Evolutionary conservation across 1,139 yeast genomes (phyloP).

Genomic region (Zhuliangozyma blackwelliae): DNA sequence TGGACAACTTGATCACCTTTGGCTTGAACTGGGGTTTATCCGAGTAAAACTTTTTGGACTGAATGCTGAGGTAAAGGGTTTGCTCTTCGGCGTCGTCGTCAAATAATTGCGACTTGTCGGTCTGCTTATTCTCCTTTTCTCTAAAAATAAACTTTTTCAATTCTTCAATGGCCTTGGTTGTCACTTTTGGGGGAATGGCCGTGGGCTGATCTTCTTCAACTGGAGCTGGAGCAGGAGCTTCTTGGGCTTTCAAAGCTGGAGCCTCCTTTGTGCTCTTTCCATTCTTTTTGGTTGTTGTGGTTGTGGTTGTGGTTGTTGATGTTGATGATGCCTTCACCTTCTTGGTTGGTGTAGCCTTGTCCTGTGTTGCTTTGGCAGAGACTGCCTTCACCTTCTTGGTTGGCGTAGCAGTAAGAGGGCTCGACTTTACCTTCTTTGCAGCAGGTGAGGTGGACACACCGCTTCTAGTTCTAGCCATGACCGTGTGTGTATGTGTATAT

Average conservation of each 20-base stretch:
- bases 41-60: slow-evolving; percentile 60
- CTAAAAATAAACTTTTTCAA: slow-evolving; percentile 39
- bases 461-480: slow-evolving; percentile 32
- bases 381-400: slow-evolving; percentile 5
- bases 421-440: slow-evolving; percentile 7
- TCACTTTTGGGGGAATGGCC: slow-evolving; percentile 18
- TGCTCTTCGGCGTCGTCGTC: slow-evolving; percentile 52
- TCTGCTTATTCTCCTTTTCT: slow-evolving; percentile 19
- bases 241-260: slow-evolving; percentile 1
- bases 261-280: slow-evolving; percentile 4
- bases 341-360: slow-evolving; percentile 13
- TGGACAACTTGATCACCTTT: slow-evolving; percentile 51
- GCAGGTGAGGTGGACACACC: slow-evolving; percentile 17
- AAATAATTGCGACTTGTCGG: slow-evolving; percentile 27
- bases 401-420: slow-evolving; percentile 15
- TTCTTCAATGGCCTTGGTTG: slow-evolving; percentile 48
- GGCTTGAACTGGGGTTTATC: slow-evolving; percentile 71
- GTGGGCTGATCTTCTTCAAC: neutral
- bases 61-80: slow-evolving; percentile 55
- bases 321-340: too few species aligned
- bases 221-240: neutral
- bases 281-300: neutral
- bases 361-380: slow-evolving; percentile 5
- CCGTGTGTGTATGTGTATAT: neutral
- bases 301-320: too few species aligned